Evolutionary conservation across 495 filamentous ascomycete species (phyloP).

Genomic region (Pyronema omphalodes): DNA sequence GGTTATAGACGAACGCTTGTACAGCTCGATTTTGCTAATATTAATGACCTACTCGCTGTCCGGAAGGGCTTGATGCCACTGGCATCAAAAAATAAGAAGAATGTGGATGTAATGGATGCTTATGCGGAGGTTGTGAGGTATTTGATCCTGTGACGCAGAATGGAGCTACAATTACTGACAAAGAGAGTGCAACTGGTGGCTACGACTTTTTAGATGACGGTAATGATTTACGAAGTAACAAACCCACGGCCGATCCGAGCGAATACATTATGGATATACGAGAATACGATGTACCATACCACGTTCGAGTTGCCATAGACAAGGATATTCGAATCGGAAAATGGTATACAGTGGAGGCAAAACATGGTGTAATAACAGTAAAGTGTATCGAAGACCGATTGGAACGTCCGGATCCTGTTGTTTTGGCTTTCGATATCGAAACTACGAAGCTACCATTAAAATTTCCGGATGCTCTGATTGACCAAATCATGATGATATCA

Average conservation of each 20-base stretch:
- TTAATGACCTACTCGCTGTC: constrained; percentile 63
- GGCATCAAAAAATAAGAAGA: constrained; percentile 91
- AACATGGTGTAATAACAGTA: constrained; percentile 69
- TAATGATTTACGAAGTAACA: constrained; percentile 51
- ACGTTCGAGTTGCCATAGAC: constrained; percentile 96
- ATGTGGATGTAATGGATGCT: constrained; percentile 87
- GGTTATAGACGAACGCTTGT: constrained; percentile 78
- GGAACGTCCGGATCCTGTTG: constrained; percentile 76
- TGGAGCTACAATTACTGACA: background rate
- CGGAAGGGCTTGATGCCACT: constrained; percentile 69
- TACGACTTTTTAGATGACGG: constrained; percentile 81
- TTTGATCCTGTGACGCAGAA: background rate
- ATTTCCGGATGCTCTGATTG: constrained; percentile 87
- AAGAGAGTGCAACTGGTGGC: constrained; percentile 18
- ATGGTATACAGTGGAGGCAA: constrained; percentile 92
- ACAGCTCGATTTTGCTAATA: constrained; percentile 71
- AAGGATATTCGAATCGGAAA: constrained; percentile 90
- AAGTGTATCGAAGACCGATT: constrained; percentile 75
- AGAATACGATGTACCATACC: constrained; percentile 98
- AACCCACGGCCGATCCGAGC: constrained; percentile 68
- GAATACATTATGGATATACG: constrained; percentile 97
- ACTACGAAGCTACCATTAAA: constrained; percentile 93
- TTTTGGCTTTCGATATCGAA: constrained; percentile 96
- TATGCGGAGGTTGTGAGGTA: constrained; percentile 90
- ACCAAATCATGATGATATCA: constrained; percentile 99